Evolutionary conservation across 352 stramenopile species (phyloP).

Genomic region (Phytopythium cucurbitacearum): DNA sequence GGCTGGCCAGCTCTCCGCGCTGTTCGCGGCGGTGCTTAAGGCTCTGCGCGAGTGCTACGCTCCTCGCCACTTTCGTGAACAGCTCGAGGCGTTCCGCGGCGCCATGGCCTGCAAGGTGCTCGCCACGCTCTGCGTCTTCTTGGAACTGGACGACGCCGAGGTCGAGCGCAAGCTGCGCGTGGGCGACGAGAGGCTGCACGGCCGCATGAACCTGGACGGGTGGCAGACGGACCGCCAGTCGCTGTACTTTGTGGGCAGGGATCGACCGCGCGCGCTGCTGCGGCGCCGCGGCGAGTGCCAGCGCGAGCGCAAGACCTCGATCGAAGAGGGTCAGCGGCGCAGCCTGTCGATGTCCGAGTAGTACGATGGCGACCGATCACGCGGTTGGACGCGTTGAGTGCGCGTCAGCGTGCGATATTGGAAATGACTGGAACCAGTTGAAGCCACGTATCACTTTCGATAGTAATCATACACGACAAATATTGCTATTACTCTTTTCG

Average conservation of each 20-base stretch:
- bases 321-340: too few species aligned
- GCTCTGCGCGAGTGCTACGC: constrained; percentile 27
- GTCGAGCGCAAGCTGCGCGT: constrained; percentile 21
- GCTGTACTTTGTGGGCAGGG: not conserved
- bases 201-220: constrained; percentile 33
- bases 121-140: constrained; percentile 24
- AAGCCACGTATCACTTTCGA: too few species aligned
- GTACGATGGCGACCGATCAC: too few species aligned
- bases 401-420: too few species aligned
- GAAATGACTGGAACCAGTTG: too few species aligned
- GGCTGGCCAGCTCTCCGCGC: constrained; percentile 15
- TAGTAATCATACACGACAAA: too few species aligned
- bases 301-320: too few species aligned
- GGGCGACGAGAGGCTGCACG: constrained; percentile 15
- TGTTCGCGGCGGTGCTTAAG: constrained; percentile 26
- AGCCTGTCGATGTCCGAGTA: too few species aligned
- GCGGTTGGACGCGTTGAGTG: too few species aligned
- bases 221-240: constrained; percentile 34
- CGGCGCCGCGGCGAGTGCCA: too few species aligned
- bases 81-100: constrained; percentile 8
- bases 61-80: constrained; percentile 23
- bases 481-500: too few species aligned
- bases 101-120: constrained; percentile 35
- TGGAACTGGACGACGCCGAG: constrained; percentile 21
- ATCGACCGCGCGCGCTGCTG: too few species aligned